These are phyloP conservation scores for Bromus sterilis DNA, from an alignment of 176 grass and related monocot species.

Conservation along the genomic window DNA sequence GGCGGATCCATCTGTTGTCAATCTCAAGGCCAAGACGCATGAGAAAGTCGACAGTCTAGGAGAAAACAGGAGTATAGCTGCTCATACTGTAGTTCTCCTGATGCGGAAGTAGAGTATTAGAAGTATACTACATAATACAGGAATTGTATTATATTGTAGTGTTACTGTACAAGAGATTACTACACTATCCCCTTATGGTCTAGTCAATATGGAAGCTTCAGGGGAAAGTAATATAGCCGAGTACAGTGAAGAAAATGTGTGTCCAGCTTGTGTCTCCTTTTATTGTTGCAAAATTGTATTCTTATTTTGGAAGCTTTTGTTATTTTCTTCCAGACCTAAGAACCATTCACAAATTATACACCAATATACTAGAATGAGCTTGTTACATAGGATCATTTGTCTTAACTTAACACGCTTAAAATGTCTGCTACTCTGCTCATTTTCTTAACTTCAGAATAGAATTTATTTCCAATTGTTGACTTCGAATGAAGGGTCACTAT, in stretches of 20 bases:
- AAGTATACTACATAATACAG: neutral
- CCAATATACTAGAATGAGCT: neutral
- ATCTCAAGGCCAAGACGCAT: conserved; percentile 97
- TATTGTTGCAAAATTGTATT: neutral
- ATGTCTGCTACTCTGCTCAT: neutral
- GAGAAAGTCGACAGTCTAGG: conserved; percentile 98
- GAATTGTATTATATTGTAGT: conserved; percentile 2
- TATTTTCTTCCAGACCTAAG: neutral
- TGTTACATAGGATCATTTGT: neutral
- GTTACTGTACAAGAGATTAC: conserved; percentile 6
- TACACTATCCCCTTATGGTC: neutral
- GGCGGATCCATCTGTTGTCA: conserved; percentile 77
- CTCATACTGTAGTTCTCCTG: conserved; percentile 89
- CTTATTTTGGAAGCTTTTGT: neutral
- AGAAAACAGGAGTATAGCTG: conserved; percentile 95
- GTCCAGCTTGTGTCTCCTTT: neutral
- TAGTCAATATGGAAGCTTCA: neutral
- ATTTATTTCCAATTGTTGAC: neutral
- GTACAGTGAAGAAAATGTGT: neutral
- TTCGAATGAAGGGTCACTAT: neutral
- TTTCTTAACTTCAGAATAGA: neutral
- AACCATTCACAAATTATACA: neutral
- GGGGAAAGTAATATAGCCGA: neutral
- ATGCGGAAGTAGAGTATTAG: conserved; percentile 49
- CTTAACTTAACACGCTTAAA: neutral